phyloP scores from a whole-genome alignment of 148 eudicot genomes.

The Rhododendron griersonianum region DNA sequence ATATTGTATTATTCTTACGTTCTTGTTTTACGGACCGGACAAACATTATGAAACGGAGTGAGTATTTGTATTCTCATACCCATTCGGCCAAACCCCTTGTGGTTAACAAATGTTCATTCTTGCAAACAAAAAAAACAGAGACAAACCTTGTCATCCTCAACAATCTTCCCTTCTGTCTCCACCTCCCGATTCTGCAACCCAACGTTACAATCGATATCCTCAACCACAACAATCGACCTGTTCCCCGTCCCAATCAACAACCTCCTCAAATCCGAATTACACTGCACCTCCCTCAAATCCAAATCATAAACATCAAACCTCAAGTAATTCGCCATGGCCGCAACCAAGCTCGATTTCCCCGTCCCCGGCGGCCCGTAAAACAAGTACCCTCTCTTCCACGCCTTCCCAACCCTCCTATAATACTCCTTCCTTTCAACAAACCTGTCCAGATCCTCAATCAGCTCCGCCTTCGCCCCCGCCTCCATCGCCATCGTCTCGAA shows the following conservation, averaged over 20 bases:
- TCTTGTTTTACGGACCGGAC: too few species aligned
- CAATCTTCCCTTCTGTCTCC: neutral
- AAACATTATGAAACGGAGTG: too few species aligned
- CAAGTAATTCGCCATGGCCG: conserved; percentile 43
- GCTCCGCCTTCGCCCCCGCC: conserved; percentile 12
- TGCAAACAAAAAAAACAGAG: neutral
- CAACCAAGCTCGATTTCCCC: conserved; percentile 43
- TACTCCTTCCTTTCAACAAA: conserved; percentile 30
- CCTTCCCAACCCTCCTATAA: conserved; percentile 42
- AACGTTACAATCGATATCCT: conserved; percentile 50
- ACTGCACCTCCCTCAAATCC: conserved; percentile 46
- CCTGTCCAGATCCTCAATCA: conserved; percentile 32
- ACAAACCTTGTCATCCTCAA: conserved; percentile 44
- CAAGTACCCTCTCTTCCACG: conserved; percentile 50
- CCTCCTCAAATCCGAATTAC: conserved; percentile 49
- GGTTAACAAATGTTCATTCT: neutral
- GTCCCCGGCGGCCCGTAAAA: conserved; percentile 47
- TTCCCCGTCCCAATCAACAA: conserved; percentile 36
- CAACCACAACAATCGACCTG: conserved; percentile 40
- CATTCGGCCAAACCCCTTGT: neutral
- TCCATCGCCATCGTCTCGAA: conserved; percentile 47
- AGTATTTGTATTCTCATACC: too few species aligned
- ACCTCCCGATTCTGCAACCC: conserved; percentile 27
- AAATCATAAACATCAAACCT: conserved; percentile 45
- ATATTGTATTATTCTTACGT: too few species aligned